These are phyloP conservation scores for Physocladia obscura DNA, from an alignment of 192 early-diverging fungal species.

Conservation along the genomic window DNA sequence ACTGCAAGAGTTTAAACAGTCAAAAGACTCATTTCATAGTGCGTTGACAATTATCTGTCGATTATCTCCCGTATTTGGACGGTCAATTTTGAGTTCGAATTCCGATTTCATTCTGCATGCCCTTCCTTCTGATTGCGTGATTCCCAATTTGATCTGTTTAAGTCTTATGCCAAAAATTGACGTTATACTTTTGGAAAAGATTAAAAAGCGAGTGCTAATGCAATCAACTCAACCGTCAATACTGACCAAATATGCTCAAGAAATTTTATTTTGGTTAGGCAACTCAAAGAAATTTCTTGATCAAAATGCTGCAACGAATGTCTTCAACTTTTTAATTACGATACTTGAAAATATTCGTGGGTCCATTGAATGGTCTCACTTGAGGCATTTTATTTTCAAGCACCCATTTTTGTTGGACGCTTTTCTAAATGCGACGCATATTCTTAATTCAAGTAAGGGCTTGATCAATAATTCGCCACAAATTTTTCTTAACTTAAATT, in stretches of 20 bases:
- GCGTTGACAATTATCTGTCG: background rate
- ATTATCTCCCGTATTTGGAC: background rate
- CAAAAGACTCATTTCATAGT: background rate
- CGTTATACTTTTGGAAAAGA: too few relatives aligned
- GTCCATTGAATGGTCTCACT: background rate
- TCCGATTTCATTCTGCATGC: background rate
- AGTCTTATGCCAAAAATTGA: too few relatives aligned
- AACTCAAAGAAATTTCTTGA: too few relatives aligned
- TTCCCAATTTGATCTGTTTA: slow-evolving; percentile 1
- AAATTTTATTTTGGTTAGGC: too few relatives aligned
- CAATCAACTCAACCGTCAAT: too few relatives aligned
- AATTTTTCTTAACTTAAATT: too few relatives aligned
- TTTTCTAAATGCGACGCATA: slow-evolving; percentile 13
- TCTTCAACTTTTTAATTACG: too few relatives aligned
- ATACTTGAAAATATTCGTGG: background rate
- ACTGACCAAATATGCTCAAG: too few relatives aligned
- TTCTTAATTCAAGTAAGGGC: slow-evolving; percentile 13
- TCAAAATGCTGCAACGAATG: too few relatives aligned
- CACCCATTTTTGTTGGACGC: slow-evolving; percentile 34
- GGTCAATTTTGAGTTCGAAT: background rate
- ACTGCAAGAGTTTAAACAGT: background rate
- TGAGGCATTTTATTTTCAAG: slow-evolving; percentile 32
- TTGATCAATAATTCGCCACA: too few relatives aligned
- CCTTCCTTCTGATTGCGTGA: background rate
- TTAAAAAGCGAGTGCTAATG: too few relatives aligned